A percentile compares a stretch with the other conserved stretches of the same genome.
phyloP scores from a whole-genome alignment of 805 yeast species.

The Candida insectalens region DNA sequence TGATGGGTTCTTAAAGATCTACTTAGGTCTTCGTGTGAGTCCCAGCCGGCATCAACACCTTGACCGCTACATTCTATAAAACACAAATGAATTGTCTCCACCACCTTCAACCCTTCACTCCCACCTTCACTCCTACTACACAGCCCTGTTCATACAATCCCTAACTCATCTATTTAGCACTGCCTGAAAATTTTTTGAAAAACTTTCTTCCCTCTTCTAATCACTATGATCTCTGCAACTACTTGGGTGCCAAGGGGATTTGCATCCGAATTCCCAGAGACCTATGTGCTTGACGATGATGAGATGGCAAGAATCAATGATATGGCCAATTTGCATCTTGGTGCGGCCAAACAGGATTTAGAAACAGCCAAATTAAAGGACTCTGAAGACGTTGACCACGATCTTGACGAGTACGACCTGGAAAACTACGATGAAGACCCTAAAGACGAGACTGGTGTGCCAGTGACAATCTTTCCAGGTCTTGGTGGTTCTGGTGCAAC shows the following conservation, averaged over 20 bases:
- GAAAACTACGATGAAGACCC: conserved; percentile 75
- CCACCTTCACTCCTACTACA: no score
- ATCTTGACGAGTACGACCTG: conserved; percentile 77
- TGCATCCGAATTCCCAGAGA: conserved; percentile 86
- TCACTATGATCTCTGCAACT: conserved; percentile 75
- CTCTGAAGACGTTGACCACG: conserved; percentile 66
- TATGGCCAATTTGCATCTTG: conserved; percentile 74
- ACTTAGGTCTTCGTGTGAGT: no score
- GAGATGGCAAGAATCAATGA: conserved; percentile 86
- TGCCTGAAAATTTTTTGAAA: no score
- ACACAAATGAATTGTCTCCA: no score
- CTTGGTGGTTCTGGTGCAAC: conserved; percentile 48
- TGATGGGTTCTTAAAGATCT: no score
- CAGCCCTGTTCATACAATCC: no score
- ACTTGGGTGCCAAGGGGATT: conserved; percentile 95
- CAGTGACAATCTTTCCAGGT: conserved; percentile 64
- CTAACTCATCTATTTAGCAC: no score
- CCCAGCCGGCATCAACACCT: no score
- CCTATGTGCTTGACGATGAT: conserved; percentile 80
- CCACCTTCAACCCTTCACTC: no score
- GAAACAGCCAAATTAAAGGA: conserved; percentile 28
- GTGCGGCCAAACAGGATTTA: conserved; percentile 47
- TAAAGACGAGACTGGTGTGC: conserved; percentile 42
- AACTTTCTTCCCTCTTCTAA: no score
- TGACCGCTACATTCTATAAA: no score